Conservation (phyloP, 139 green algal genomes). For the Chlamydomonas eustigma region DNA sequence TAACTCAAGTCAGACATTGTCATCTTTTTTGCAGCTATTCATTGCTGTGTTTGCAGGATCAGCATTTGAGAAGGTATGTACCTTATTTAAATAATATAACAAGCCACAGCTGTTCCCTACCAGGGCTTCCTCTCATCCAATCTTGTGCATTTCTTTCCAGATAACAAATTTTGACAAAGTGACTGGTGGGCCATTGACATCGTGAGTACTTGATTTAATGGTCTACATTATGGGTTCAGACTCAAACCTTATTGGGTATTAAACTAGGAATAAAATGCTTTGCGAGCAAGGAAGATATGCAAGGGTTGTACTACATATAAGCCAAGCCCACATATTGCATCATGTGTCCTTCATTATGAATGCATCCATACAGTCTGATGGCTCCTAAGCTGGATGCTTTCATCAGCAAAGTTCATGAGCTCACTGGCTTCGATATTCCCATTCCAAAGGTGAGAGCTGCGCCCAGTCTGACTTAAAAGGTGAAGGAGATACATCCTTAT, state of each 20-base stretch:
- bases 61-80: neutral
- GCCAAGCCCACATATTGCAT: too few species aligned
- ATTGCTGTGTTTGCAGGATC: neutral
- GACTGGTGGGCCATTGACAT: neutral
- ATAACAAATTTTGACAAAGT: neutral
- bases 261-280: too few species aligned
- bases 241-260: too few species aligned
- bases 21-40: neutral
- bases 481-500: too few species aligned
- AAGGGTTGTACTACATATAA: too few species aligned
- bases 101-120: neutral
- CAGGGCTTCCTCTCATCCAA: neutral
- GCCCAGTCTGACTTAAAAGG: too few species aligned
- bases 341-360: too few species aligned
- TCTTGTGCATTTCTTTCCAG: neutral
- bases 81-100: neutral
- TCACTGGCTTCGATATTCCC: neutral
- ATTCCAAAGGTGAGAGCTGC: neutral
- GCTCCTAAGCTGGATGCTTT: neutral
- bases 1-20: too few species aligned
- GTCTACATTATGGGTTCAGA: too few species aligned
- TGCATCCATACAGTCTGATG: neutral
- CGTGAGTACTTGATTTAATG: too few species aligned
- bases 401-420: neutral
- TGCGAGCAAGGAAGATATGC: too few species aligned